Percentiles rank a stretch among this genome's conserved stretches.
phyloP scores from a whole-genome alignment of 805 yeast genomes.

The Suhomyces emberorum region DNA sequence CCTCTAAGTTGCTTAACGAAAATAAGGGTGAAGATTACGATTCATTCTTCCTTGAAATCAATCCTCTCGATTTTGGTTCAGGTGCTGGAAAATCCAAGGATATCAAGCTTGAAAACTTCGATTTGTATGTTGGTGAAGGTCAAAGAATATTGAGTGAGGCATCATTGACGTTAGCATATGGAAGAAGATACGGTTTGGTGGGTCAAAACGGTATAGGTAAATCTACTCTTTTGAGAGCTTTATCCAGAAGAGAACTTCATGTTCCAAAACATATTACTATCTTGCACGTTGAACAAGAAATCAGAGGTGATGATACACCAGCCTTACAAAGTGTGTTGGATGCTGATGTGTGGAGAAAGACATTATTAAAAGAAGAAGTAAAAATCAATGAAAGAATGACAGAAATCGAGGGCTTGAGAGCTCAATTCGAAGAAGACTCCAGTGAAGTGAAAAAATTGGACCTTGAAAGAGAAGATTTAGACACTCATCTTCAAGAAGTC shows the following conservation, averaged over 20 bases:
- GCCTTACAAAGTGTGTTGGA: conserved; percentile 96
- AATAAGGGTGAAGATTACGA: conserved; percentile 76
- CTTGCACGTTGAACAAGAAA: conserved; percentile 96
- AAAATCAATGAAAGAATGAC: conserved; percentile 69
- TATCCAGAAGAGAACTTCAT: conserved; percentile 88
- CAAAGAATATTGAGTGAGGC: conserved; percentile 89
- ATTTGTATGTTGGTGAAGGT: conserved; percentile 93
- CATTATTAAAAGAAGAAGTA: conserved; percentile 70
- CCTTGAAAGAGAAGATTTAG: conserved; percentile 85
- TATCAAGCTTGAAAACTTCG: conserved; percentile 88
- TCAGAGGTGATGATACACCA: conserved; percentile 84
- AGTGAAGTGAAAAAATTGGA: conserved; percentile 76
- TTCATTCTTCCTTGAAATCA: conserved; percentile 89
- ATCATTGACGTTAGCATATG: conserved; percentile 79
- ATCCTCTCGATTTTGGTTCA: conserved; percentile 84
- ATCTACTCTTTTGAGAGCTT: conserved; percentile 86
- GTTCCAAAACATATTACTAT: conserved; percentile 95
- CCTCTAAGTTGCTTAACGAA: conserved; percentile 80
- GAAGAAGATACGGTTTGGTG: conserved; percentile 94
- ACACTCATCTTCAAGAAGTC: conserved; percentile 71
- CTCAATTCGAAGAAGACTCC: conserved; percentile 68
- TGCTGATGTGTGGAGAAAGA: conserved; percentile 99
- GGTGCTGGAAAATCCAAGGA: conserved; percentile 96
- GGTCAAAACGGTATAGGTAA: conserved; percentile 99
- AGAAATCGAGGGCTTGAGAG: conserved; percentile 68